A percentile compares a stretch with the other conserved stretches of the same genome.
These are phyloP conservation scores for Fusarium annulatum DNA, from an alignment of 2,329 filamentous ascomycete species.

Conservation along the genomic window DNA sequence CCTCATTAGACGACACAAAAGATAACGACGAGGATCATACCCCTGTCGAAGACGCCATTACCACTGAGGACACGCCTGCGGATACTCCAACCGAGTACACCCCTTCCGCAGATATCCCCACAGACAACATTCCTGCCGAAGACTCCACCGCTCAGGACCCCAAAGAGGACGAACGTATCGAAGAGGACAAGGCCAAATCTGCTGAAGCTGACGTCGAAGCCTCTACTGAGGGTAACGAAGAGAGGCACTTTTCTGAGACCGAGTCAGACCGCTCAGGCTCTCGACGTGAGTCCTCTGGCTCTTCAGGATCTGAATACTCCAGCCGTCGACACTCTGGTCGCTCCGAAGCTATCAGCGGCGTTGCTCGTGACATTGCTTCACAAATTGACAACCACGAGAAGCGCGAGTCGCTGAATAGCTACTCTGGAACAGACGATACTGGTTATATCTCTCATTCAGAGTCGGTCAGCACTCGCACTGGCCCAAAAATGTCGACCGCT, in stretches of 20 bases:
- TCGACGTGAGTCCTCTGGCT: conserved; percentile 41
- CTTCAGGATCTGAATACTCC: conserved; percentile 36
- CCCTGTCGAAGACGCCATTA: conserved; percentile 18
- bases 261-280: conserved; percentile 35
- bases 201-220: conserved; percentile 18
- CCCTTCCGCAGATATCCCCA: conserved; percentile 11
- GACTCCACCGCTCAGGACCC: conserved; percentile 14
- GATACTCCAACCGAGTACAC: conserved; percentile 19
- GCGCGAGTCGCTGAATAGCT: conserved; percentile 42
- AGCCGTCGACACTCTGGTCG: conserved; percentile 55
- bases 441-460: conserved; percentile 44
- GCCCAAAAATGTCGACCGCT: conserved; percentile 39
- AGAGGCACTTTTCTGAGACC: conserved; percentile 26
- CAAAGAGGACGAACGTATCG: conserved; percentile 9
- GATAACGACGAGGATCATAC: conserved; percentile 15
- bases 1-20: conserved; percentile 20
- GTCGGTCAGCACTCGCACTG: conserved; percentile 39
- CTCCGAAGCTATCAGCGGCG: conserved; percentile 65
- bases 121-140: conserved; percentile 12
- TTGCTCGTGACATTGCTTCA: conserved; percentile 62
- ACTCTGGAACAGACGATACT: conserved; percentile 34
- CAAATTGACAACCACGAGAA: conserved; percentile 55
- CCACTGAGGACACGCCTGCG: conserved; percentile 17
- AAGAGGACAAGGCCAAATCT: conserved; percentile 15
- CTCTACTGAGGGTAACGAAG: conserved; percentile 9